Evolutionary conservation across 768 basidiomycete species (phyloP), one percentile per base, ranked within the genome.

Genomic region (Collybia mongolica): DNA sequence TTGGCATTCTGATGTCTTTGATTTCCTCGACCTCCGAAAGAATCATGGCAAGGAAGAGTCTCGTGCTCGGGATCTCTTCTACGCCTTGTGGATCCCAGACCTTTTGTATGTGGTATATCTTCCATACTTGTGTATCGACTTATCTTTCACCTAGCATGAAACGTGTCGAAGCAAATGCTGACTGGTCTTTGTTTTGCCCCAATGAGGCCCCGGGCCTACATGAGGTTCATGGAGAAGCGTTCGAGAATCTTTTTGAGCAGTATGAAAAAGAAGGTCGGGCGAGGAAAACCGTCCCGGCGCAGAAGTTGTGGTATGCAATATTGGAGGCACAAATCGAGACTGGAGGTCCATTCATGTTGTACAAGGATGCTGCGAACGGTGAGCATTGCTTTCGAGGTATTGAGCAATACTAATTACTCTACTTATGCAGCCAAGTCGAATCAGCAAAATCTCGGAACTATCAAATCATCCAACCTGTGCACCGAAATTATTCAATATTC

Each of bases 401-500:
- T 7, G 7, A 26, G 29, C n/a, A 26, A 32, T 46, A 24, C 23
- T 48, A 46, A 39, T 36, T 51, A 7, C 32, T 39, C 24, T 14
- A 35, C 36, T 1, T 40, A 14, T 14, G 12, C 60, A 95, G 91
- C 79, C 59, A 99, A 99, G 74, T 98, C 95, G 12, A 99, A 99
- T 74, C 97, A 99, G 70, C 85, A 93, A 74, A 97, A 99, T 72
- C 79, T 99, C 22, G 97, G 97, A 24, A 96, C 93, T 6, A 98
- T 99, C 86, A 98, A 97, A 76, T 98, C 94, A 1, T 98, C 96
- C 44, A 99, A 99, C 67, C 77, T 99, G 41, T 99, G 97, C 77
- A 98, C 96, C 4, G 97, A 98, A 68, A 98, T 99, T 66, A 90
- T 99, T 67, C 91, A 99, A 70, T 98, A 98, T 74, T 96, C 93